These are phyloP conservation scores for Penicillium sp. DNA, from an alignment of 2,329 filamentous ascomycete species.

Conservation along the genomic window DNA sequence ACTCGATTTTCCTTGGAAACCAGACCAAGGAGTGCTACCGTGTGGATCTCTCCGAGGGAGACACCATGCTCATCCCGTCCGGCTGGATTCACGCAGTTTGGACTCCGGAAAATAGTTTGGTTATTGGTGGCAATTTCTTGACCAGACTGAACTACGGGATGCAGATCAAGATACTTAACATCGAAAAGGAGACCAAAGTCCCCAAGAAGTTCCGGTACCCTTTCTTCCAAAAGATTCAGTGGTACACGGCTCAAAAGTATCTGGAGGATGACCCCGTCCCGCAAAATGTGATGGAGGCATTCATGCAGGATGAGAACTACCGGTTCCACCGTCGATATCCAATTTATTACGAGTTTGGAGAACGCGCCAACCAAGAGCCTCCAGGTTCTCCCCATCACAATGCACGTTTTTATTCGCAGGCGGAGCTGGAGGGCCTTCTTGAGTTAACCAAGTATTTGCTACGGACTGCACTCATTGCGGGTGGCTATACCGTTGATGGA, in stretches of 20 bases:
- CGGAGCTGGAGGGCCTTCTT: constrained; percentile 59
- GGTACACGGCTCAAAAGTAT: constrained; percentile 64
- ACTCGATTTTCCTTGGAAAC: constrained; percentile 62
- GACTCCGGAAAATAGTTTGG: constrained; percentile 66
- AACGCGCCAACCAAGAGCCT: constrained; percentile 51
- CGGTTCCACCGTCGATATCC: constrained; percentile 54
- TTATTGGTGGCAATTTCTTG: constrained; percentile 69
- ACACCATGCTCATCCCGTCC: constrained; percentile 69
- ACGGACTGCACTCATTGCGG: constrained; percentile 60
- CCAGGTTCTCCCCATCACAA: constrained; percentile 56
- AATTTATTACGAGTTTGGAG: constrained; percentile 58
- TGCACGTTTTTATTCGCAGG: constrained; percentile 60
- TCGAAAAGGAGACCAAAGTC: constrained; percentile 66
- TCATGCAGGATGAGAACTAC: constrained; percentile 53
- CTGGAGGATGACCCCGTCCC: constrained; percentile 64
- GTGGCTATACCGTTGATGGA: constrained; percentile 58
- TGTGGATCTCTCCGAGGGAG: constrained; percentile 63
- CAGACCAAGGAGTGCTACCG: constrained; percentile 66
- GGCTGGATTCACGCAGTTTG: constrained; percentile 72
- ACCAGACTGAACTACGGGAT: constrained; percentile 64
- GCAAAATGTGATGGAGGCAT: constrained; percentile 51
- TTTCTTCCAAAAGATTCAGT: constrained; percentile 67
- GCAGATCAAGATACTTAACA: constrained; percentile 63
- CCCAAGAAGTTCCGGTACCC: constrained; percentile 65
- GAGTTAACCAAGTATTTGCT: constrained; percentile 61